Evolutionary conservation across 2,329 filamentous ascomycete species (phyloP), one percentile per base, ranked within the genome.

Genomic region (Diaporthe sp.): DNA sequence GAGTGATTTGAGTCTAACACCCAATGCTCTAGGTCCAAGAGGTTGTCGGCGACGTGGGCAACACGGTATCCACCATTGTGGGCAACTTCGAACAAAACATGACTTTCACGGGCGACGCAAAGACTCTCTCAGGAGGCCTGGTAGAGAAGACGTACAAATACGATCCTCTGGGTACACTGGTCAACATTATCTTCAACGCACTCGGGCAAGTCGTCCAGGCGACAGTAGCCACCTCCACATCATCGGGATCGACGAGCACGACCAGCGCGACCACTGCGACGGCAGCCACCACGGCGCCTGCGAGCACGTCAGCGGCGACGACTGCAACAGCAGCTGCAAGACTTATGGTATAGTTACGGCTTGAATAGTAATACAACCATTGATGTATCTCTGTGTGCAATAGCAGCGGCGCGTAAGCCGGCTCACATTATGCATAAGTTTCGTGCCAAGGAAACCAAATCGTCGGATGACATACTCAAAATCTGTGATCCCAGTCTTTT

Each of bases 41-140:
- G 78, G 89, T 91, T 0, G 85, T 85, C 0, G 88, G 87, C 31
- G 83, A 82, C 1, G 88, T 85, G 0, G 86, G 85, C 4, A 82
- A 82, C 42, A 79, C 85, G 2, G 82, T 90, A 0, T 87, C 85
- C 74, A 84, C 83, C 28, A 91, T 92, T 75, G 89, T 92, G 9
- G 91, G 90, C 70, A 89, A 90, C 79, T 92, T 87, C 81, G 80
- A 87, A 79, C 84, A 84, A 74, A 92, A 92, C 82, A 92, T 92
- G 90, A 92, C 90, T 2, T 84, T 81, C 75, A 86, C 84, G 12
- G 85, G 85, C 13, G 78, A 82, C 9, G 78, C 82, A 53, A 80
- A 84, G 72, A 78, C 81, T n/a, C 78, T 86, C 8, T 79, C 79
- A 1, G 83, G 82, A 47, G 84, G 84, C 1, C 68, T 83, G 34